Evolutionary conservation across 768 basidiomycete genomes (phyloP).

Genomic region (Chiua virens): DNA sequence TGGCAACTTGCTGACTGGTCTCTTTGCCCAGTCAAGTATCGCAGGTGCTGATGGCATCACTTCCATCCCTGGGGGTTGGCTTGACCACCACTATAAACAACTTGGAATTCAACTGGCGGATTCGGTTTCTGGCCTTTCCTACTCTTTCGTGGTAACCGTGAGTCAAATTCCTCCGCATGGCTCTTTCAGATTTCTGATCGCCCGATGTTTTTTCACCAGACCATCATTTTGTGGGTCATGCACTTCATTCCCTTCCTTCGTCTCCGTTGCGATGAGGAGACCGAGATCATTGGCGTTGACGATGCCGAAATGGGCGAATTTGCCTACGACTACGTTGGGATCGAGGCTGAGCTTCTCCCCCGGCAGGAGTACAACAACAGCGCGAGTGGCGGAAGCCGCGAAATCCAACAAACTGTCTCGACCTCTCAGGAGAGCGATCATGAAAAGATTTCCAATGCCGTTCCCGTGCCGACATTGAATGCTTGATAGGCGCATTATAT

Average conservation of each 20-base stretch:
- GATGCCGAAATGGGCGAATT: constrained; percentile 90
- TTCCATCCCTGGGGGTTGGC: constrained; percentile 77
- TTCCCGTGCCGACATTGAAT: neutral
- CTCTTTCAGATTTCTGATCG: neutral
- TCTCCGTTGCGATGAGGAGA: constrained; percentile 64
- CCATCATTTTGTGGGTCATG: constrained; percentile 84
- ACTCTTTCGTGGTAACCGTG: constrained; percentile 78
- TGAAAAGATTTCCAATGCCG: constrained; percentile 18
- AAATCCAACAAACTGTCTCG: constrained; percentile 32
- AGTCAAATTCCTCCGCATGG: constrained; percentile 24
- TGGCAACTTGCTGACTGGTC: constrained; percentile 81
- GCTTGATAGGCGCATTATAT: neutral
- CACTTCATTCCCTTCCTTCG: constrained; percentile 80
- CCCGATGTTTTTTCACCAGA: constrained; percentile 37
- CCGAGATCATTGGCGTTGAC: constrained; percentile 84
- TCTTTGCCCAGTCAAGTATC: constrained; percentile 82
- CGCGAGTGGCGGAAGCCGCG: constrained; percentile 32
- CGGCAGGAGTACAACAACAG: constrained; percentile 31
- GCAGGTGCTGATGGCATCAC: constrained; percentile 78
- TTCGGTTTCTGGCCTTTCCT: constrained; percentile 60
- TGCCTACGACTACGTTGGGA: constrained; percentile 82
- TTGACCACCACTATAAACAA: constrained; percentile 79
- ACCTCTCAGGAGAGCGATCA: constrained; percentile 29
- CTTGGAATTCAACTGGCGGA: constrained; percentile 85
- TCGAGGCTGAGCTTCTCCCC: constrained; percentile 52